Base-by-base conservation (phyloP, 768 basidiomycete species). In the Agaricus blazei region DNA sequence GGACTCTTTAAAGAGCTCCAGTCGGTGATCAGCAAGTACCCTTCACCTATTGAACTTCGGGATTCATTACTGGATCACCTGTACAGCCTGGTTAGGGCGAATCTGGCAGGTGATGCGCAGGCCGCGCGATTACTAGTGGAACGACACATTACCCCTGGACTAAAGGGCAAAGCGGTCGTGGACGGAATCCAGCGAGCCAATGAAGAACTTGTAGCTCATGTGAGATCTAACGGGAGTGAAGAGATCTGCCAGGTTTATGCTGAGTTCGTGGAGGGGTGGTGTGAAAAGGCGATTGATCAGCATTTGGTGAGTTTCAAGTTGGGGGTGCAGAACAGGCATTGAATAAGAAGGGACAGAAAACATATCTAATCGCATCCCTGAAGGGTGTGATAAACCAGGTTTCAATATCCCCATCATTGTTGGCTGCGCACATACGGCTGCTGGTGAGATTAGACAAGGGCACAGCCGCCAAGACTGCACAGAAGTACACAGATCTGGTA, bases 211-310 rank as follows among this genome's bases (percentile, higher is more conserved):
- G 15, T 70, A 24, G 52, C 51, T 45, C 54, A 63, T 40, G 64
- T 64, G 41, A 54, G 62, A 49, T 53, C 61, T 44, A 57, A 56
- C 11, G 51, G 58, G 11, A 51, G 59, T 19, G 71, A 71, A 48
- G 64, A 63, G 11, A 58, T 72, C 42, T 48, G 62, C 24, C 46
- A 75, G 41, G 69, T 68, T 3, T 84, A 82, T 40, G 73, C 73
- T 29, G 68, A 69, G 26, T 75, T 89, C 57, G 79, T 85, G 7
- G 82, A 85, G 52, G 75, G 72, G n/a, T 69, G 84, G 61, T 77
- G 73, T 48, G 60, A 58, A 24, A 75, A 75, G 28, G 72, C 67
- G 43, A 69, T 72, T 42, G 75, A 86, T 58, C 76, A 72, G 34
- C 74, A 75, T 58, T 68, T 88, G 72, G 71, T 78, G 59, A 66